phyloP scores from a whole-genome alignment of 2,329 filamentous ascomycete species.

The Ramichloridium luteum region DNA sequence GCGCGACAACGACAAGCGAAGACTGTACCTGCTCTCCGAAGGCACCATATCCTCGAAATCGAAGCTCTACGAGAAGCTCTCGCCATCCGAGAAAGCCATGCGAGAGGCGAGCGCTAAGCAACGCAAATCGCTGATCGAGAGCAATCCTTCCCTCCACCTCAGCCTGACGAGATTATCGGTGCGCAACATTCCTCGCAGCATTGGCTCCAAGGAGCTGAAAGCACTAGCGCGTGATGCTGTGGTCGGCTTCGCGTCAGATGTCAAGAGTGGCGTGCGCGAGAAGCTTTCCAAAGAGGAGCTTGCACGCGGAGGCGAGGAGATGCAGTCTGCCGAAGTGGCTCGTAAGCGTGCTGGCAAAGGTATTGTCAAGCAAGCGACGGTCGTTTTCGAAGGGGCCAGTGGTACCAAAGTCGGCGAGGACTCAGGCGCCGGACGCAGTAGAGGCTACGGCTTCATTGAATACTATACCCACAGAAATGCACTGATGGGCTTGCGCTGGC shows the following conservation, averaged over 20 bases:
- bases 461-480: slow-evolving; percentile 89
- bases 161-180: slow-evolving; percentile 82
- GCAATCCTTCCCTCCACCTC: slow-evolving; percentile 78
- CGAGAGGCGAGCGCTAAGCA: slow-evolving; percentile 77
- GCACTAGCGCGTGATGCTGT: slow-evolving; percentile 82
- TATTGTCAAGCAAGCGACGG: slow-evolving; percentile 83
- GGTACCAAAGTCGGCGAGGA: slow-evolving; percentile 73
- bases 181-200: slow-evolving; percentile 75
- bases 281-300: slow-evolving; percentile 85
- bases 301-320: slow-evolving; percentile 63
- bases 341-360: slow-evolving; percentile 75
- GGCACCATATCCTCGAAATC: slow-evolving; percentile 70
- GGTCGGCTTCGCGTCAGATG: slow-evolving; percentile 85
- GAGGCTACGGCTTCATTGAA: slow-evolving; percentile 96
- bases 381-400: slow-evolving; percentile 80
- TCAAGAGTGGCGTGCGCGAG: slow-evolving; percentile 62
- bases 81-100: slow-evolving; percentile 72
- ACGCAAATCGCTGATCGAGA: slow-evolving; percentile 79
- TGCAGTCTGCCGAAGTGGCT: slow-evolving; percentile 65
- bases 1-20: slow-evolving; percentile 74
- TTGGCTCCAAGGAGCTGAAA: slow-evolving; percentile 81
- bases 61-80: slow-evolving; percentile 61
- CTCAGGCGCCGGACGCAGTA: slow-evolving; percentile 65
- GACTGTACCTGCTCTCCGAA: slow-evolving; percentile 77
- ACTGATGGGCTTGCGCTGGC: slow-evolving; percentile 84